A percentile compares a stretch with the other conserved stretches of the same genome.
Evolutionary conservation across 2,329 filamentous ascomycete species (phyloP).

Genomic region (Xylaria sp.): DNA sequence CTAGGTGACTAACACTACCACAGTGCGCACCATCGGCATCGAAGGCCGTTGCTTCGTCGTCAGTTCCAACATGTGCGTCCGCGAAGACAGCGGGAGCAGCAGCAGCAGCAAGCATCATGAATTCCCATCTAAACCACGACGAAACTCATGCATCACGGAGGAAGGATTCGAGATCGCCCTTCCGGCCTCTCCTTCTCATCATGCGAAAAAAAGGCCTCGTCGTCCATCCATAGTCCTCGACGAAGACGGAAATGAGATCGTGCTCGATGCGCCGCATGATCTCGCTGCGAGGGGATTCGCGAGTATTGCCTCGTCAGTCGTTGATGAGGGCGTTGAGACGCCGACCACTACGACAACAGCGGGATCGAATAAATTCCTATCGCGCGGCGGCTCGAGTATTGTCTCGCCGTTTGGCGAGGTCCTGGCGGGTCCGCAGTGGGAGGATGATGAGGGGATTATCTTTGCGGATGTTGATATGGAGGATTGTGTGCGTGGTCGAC

Average conservation of each 20-base stretch:
- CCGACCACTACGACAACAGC: conserved; percentile 11
- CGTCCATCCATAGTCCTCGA: conserved; percentile 42
- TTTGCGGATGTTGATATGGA: conserved; percentile 77
- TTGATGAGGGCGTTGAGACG: conserved; percentile 22
- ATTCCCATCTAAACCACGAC: conserved; percentile 17
- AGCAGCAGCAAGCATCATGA: not conserved
- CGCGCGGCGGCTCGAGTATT: conserved; percentile 76
- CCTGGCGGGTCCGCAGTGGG: conserved; percentile 76
- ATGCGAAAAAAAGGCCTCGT: not conserved
- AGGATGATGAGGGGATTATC: conserved; percentile 63
- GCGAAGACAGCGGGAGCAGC: conserved; percentile 30
- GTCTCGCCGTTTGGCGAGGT: conserved; percentile 75
- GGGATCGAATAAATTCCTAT: conserved; percentile 44
- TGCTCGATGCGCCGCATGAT: conserved; percentile 29
- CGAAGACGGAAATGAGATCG: conserved; percentile 53
- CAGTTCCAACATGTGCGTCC: conserved; percentile 77
- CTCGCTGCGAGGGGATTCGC: not conserved
- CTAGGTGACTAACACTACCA: not conserved
- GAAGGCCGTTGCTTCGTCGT: conserved; percentile 85
- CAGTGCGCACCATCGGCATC: conserved; percentile 67
- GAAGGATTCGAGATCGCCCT: conserved; percentile 46
- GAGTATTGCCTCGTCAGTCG: conserved; percentile 13
- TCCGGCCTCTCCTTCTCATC: conserved; percentile 17
- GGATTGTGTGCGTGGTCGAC: conserved; percentile 72
- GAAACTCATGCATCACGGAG: conserved; percentile 40